phyloP scores from a whole-genome alignment of 306 rosid species.

The peach (Prunus persica) region Prunus_persica_NCBIv2 NC_034009.1:7674001-7674500 shows the following conservation, averaged over 20 bases:
- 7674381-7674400: neutral
- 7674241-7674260: neutral
- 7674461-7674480: conserved; percentile 3
- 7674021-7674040: neutral
- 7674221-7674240: neutral
- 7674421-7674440: neutral
- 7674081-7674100: neutral
- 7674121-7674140: neutral
- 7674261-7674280: neutral
- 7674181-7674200: neutral
- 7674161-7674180: neutral
- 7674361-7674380: conserved; percentile 5
- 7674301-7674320: neutral
- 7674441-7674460: neutral
- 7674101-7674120: conserved; percentile 6
- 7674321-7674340: neutral
- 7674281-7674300: neutral
- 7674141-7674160: conserved; percentile 4
- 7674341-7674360: conserved; percentile 23
- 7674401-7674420: neutral
- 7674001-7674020: conserved; percentile 19
- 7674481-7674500: conserved; percentile 6
- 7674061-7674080: conserved; percentile 32
- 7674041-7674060: conserved; percentile 22
- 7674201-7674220: neutral